Conservation (phyloP, 352 stramenopile genomes). For the Globisporangium apiculatum region DNA sequence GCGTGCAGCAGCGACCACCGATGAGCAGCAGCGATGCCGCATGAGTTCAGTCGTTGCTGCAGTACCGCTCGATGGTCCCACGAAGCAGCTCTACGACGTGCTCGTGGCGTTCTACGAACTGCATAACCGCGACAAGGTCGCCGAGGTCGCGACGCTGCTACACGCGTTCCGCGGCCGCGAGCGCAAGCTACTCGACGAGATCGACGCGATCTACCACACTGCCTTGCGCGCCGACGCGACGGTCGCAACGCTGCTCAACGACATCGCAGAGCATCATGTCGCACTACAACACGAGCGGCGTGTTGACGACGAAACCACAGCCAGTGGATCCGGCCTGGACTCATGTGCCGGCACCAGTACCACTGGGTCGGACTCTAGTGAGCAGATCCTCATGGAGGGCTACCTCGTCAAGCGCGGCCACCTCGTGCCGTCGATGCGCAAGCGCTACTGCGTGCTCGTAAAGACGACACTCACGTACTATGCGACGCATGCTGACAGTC, state of each 20-base stretch:
- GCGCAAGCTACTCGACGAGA: constrained; percentile 36
- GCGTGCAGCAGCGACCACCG: neutral
- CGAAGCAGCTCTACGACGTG: constrained; percentile 21
- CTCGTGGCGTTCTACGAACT: constrained; percentile 85
- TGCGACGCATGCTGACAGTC: constrained; percentile 62
- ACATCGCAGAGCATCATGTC: constrained; percentile 14
- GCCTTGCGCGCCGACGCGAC: constrained; percentile 24
- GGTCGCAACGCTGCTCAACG: constrained; percentile 21
- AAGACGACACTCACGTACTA: constrained; percentile 53
- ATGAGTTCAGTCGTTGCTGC: neutral
- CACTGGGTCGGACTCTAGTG: too few species aligned
- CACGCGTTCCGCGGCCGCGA: constrained; percentile 50
- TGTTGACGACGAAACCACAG: neutral
- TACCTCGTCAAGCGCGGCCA: constrained; percentile 74
- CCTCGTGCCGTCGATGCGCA: constrained; percentile 66
- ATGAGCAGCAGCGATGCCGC: neutral
- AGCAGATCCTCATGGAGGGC: constrained; percentile 51
- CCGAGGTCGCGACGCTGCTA: constrained; percentile 65
- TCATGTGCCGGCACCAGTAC: too few species aligned
- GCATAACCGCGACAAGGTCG: constrained; percentile 82
- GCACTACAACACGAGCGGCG: constrained; percentile 3
- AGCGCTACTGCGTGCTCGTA: constrained; percentile 62
- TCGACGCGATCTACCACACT: constrained; percentile 64
- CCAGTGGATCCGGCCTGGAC: neutral
- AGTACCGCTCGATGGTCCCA: neutral